phyloP scores from a whole-genome alignment of 441 rosid species.

The Cnidoscolus chayamansa region DNA sequence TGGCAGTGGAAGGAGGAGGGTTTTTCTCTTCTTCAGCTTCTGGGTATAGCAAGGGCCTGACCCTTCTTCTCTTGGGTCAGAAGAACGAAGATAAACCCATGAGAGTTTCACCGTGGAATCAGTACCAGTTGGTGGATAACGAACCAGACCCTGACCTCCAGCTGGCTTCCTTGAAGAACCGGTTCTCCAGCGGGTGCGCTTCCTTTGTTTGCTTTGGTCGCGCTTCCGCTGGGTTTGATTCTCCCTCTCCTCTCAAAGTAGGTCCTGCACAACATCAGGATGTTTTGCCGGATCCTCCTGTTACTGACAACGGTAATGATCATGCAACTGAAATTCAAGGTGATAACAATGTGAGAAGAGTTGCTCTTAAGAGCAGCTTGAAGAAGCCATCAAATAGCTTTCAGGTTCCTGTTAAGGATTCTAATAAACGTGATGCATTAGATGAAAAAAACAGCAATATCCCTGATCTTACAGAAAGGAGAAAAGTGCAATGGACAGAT shows the following conservation, averaged over 20 bases:
- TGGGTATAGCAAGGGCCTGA: conserved; percentile 86
- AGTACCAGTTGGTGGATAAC: conserved; percentile 88
- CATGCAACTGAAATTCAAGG: conserved; percentile 35
- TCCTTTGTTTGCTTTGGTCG: conserved; percentile 85
- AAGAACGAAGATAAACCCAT: conserved; percentile 73
- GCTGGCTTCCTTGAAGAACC: conserved; percentile 86
- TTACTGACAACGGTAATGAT: conserved; percentile 39
- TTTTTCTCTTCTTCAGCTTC: conserved; percentile 98
- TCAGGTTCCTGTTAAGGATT: conserved; percentile 37
- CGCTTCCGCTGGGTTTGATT: conserved; percentile 71
- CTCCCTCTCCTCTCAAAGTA: conserved; percentile 68
- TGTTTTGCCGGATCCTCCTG: conserved; percentile 41
- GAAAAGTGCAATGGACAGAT: conserved; percentile 97
- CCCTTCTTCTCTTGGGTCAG: conserved; percentile 92
- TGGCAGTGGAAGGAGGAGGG: conserved; percentile 98
- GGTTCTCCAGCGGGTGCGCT: conserved; percentile 73
- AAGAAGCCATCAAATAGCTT: conserved; percentile 52
- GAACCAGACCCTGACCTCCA: conserved; percentile 71
- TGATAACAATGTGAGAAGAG: conserved; percentile 39
- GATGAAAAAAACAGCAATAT: conserved; percentile 39
- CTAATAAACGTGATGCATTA: conserved; percentile 35
- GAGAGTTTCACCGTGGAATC: conserved; percentile 93
- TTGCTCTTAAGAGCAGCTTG: conserved; percentile 69
- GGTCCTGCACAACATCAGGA: conserved; percentile 71
- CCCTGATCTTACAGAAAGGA: conserved; percentile 48